Evolutionary conservation across 331 rosid genomes (phyloP), one percentile per base, ranked within the genome.

Genomic region (Telfairia occidentalis): DNA sequence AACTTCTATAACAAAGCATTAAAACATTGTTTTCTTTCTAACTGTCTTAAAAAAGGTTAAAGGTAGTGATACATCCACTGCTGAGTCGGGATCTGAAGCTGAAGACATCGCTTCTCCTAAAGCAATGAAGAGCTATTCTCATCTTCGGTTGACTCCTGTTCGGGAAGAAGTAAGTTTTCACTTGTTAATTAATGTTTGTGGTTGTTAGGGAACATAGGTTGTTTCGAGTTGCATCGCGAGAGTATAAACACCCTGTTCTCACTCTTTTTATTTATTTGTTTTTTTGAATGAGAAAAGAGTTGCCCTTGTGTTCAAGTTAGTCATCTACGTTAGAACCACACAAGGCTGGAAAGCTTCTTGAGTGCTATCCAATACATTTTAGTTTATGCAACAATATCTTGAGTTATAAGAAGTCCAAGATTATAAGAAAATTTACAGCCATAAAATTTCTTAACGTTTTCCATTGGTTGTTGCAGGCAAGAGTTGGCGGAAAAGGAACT

Each of bases 1-100:
- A 18, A 46, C 18, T 46, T 18, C 60, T 30, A 30, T 8, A 71
- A 29, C 37, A 46, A 16, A 71, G 53, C 43, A 48, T 48, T 42
- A 5, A 40, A 71, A 48, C 13, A 4, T 26, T 26, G 30, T 21
- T 43, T 32, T 16, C 40, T 53, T 32, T 66, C 35, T 12, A 60
- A 35, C 77, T 69, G 54, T 66, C 19, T 76, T 77, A 71, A 48
- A 64, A 83, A 83, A 91, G 97, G 87, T 90, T 54, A 91, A 89
- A 83, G 83, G 96, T 52, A 92, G 98, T 45, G 98, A 95, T 81
- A 91, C 98, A 76, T 95, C 98, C 34, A 95, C 98, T 65, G 97
- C 97, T 77, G 98, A 95, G 86, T 95, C 98, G 5, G 96, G 98
- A 66, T 95, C 97, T 58, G 98, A 95, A 81, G 96, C 98, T 30